Conservation (phyloP, 2,329 filamentous ascomycete genomes). For the Penicillium sp. region DNA sequence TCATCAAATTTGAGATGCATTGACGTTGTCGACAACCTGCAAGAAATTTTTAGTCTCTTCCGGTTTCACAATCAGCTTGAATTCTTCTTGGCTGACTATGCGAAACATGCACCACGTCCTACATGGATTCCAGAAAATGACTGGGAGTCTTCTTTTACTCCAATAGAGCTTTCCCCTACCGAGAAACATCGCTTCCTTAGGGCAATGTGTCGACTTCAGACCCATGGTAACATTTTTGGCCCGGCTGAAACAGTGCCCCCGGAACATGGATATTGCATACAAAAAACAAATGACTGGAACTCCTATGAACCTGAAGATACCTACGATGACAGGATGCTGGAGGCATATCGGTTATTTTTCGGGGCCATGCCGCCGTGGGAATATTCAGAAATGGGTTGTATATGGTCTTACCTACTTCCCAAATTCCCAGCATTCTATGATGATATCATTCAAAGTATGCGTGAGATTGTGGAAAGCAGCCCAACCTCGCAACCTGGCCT, state of each 20-base stretch:
- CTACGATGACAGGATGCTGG: background rate
- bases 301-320: no score
- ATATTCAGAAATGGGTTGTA: conserved; percentile 21
- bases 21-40: background rate
- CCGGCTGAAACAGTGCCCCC: no score
- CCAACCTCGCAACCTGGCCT: no score
- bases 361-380: conserved; percentile 25
- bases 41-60: conserved; percentile 12
- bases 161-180: conserved; percentile 6
- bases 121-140: background rate
- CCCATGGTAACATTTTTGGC: conserved; percentile 17
- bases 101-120: background rate
- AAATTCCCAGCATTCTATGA: no score
- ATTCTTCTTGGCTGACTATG: conserved; percentile 11
- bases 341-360: conserved; percentile 19
- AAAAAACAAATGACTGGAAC: no score
- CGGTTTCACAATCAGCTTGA: conserved; percentile 2
- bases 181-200: conserved; percentile 16
- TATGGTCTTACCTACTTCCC: conserved; percentile 9
- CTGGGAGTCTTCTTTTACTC: conserved; percentile 2
- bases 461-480: background rate
- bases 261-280: no score
- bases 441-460: background rate
- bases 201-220: conserved; percentile 22
- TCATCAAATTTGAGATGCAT: no score